A percentile compares a stretch with the other conserved stretches of the same genome.
Conservation (phyloP, 805 yeast genomes). For the Debaryomyces prosopidis region DNA sequence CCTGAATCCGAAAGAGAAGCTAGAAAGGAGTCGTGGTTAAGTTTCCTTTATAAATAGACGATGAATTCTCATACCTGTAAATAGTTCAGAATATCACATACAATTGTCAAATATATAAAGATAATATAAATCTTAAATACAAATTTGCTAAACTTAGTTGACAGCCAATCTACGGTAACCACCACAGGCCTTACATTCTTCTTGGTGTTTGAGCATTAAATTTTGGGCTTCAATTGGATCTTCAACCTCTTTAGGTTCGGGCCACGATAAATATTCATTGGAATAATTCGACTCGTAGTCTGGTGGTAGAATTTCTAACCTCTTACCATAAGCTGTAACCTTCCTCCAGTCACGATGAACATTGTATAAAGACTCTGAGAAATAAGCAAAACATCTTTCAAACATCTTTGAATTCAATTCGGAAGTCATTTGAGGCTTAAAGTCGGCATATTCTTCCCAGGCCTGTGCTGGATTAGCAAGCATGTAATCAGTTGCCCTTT, state of each 20-base stretch:
- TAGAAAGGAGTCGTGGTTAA: constrained; percentile 60
- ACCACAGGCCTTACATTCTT: constrained; percentile 45
- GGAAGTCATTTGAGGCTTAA: constrained; percentile 49
- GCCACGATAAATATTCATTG: constrained; percentile 52
- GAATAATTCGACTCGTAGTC: constrained; percentile 52
- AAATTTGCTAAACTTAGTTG: constrained; percentile 4
- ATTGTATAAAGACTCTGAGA: constrained; percentile 51
- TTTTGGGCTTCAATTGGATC: constrained; percentile 52
- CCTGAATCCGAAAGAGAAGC: constrained; percentile 71
- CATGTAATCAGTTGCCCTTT: constrained; percentile 52
- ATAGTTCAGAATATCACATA: background rate
- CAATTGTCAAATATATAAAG: background rate
- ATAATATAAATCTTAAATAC: background rate
- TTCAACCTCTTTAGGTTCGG: constrained; percentile 45
- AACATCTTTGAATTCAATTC: constrained; percentile 45
- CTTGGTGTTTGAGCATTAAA: constrained; percentile 47
- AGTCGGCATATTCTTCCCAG: constrained; percentile 45
- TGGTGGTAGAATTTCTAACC: constrained; percentile 51
- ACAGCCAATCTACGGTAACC: constrained; percentile 48
- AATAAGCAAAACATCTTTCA: constrained; percentile 56
- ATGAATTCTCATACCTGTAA: constrained; percentile 1
- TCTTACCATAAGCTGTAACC: constrained; percentile 56
- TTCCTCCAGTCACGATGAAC: constrained; percentile 59
- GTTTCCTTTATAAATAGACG: constrained; percentile 51
- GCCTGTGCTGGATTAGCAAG: constrained; percentile 45